Evolutionary conservation across 2,329 filamentous ascomycete species (phyloP), one percentile per base, ranked within the genome.

Genomic region (Pseudogymnoascus sp.): DNA sequence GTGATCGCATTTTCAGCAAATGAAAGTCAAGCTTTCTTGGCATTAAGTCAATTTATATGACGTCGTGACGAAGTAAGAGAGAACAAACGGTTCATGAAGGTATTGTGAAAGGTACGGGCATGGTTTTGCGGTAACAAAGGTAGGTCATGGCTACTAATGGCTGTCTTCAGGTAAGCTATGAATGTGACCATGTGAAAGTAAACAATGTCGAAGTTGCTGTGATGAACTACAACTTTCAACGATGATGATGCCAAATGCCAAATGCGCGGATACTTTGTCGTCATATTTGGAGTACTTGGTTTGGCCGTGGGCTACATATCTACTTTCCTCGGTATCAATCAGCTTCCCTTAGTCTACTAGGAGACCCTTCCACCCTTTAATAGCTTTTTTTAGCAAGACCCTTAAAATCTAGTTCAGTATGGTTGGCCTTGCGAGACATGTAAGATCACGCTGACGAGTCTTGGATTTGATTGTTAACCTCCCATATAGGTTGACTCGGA

Each of bases 401-500:
- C 46, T 31, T 53, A 31, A 31, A 56, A 56, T 34, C n/a, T 5
- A 21, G 28, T 5, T 7, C 50, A 56, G 6, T 21, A 56, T 56
- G 50, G 50, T 56, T 21, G 50, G 50, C 50, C 50, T 56, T 34
- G 50, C 50, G 28, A 56, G 50, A 56, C 50, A 56, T 34, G 50
- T 56, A 56, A 56, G 50, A 34, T 34, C 25, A 36, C 14, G 5
- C n/a, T 5, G 50, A 21, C 16, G 16, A 56, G 16, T 3, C 8
- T 5, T 60, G 2, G 11, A 34, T 34, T 8, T 25, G n/a, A 16
- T 25, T 21, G 16, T 34, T 34, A 31, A 50, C 21, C 18, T 61
- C 62, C 34, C 16, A 7, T 14, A 31, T 60, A 84, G 79, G 74
- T 84, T 64, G 78, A 86, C 67, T 79, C 83, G 0, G 81, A 84